Conservation (phyloP, 129 eudicot species). For the Daucus carota region DH1_v3.0 NC_030382.2:23377001-23377500, state of each 20-base stretch:
- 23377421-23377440: not conserved
- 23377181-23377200: not conserved
- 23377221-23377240: not conserved
- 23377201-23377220: not conserved
- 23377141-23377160: not conserved
- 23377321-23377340: not conserved
- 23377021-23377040: not conserved
- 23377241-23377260: not conserved
- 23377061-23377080: not conserved
- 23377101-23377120: not conserved
- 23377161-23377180: not conserved
- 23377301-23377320: not conserved
- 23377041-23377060: not conserved
- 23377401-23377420: conserved; percentile 1
- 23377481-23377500: not conserved
- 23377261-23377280: not conserved
- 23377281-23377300: not conserved
- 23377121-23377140: not conserved
- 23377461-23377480: not conserved
- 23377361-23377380: not conserved
- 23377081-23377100: not conserved
- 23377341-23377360: not conserved
- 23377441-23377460: not conserved
- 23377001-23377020: conserved; percentile 3
- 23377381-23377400: not conserved